phyloP scores from a whole-genome alignment of 225 moss, liverwort and hornwort genomes.

The Marchantia paleacea region DNA sequence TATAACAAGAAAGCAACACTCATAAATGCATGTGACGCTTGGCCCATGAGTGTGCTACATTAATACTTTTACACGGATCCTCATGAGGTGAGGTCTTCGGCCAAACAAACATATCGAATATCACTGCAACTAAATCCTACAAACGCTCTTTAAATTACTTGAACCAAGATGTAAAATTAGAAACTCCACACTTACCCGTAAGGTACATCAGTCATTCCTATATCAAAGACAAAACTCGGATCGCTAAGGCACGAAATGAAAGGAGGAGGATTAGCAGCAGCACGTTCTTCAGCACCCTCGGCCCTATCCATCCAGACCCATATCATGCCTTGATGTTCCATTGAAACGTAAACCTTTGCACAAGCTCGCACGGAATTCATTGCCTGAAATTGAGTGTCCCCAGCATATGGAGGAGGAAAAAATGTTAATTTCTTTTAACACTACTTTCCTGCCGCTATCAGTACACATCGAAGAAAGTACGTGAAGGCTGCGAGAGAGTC shows the following conservation, averaged over 20 bases:
- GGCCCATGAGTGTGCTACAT: background rate
- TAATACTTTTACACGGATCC: too few species aligned
- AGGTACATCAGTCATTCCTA: slow-evolving; percentile 44
- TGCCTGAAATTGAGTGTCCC: slow-evolving; percentile 41
- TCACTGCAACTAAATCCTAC: too few species aligned
- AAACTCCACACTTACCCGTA: slow-evolving; percentile 45
- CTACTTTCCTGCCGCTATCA: too few species aligned
- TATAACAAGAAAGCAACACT: background rate
- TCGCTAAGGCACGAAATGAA: slow-evolving; percentile 48
- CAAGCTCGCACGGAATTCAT: slow-evolving; percentile 56
- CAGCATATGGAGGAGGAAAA: background rate
- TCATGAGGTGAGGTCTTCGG: background rate
- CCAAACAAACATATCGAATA: background rate
- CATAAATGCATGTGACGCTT: background rate
- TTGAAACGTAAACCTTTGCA: slow-evolving; percentile 65
- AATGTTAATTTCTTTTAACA: too few species aligned
- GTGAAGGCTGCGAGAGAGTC: too few species aligned
- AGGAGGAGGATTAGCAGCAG: slow-evolving; percentile 76
- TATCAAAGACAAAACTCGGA: slow-evolving; percentile 41
- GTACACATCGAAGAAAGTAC: too few species aligned
- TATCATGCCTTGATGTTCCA: slow-evolving; percentile 68
- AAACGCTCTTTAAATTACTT: background rate
- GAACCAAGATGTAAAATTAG: background rate
- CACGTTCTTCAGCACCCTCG: slow-evolving; percentile 53
- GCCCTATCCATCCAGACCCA: slow-evolving; percentile 84